phyloP scores from a whole-genome alignment of 1,284 basidiomycete genomes.

The Takashimella koratensis region DNA sequence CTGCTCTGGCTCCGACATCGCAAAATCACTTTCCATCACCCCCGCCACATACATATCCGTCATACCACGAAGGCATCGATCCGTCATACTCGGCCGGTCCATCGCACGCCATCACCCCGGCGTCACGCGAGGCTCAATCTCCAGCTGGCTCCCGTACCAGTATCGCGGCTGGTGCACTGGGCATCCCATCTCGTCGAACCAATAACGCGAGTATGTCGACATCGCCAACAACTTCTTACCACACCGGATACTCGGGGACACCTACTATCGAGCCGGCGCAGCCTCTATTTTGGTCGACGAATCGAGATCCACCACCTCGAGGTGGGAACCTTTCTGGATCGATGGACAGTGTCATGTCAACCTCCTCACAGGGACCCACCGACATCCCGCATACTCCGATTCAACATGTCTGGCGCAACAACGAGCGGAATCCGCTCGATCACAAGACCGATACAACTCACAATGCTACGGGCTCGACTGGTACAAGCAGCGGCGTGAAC shows the following conservation, averaged over 20 bases:
- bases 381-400: not conserved
- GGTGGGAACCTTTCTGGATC: not conserved
- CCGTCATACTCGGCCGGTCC: not conserved
- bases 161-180: not conserved
- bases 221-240: not conserved
- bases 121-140: not conserved
- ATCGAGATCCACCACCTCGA: no score
- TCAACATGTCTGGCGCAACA: not conserved
- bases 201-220: not conserved
- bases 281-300: not conserved
- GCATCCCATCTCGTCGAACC: not conserved
- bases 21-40: slow-evolving; percentile 1
- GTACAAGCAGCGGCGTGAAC: not conserved
- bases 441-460: not conserved
- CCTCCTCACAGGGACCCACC: not conserved
- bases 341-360: not conserved
- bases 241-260: not conserved
- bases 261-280: not conserved
- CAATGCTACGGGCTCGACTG: not conserved
- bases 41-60: not conserved
- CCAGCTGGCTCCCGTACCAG: not conserved
- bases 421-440: no score
- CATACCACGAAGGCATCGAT: not conserved
- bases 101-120: not conserved
- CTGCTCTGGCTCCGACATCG: slow-evolving; percentile 6